Percentiles rank a stretch among this genome's conserved stretches.
These are phyloP conservation scores for Coemansia furcata DNA, from an alignment of 192 early-diverging fungal genomes.

Conservation along the genomic window DNA sequence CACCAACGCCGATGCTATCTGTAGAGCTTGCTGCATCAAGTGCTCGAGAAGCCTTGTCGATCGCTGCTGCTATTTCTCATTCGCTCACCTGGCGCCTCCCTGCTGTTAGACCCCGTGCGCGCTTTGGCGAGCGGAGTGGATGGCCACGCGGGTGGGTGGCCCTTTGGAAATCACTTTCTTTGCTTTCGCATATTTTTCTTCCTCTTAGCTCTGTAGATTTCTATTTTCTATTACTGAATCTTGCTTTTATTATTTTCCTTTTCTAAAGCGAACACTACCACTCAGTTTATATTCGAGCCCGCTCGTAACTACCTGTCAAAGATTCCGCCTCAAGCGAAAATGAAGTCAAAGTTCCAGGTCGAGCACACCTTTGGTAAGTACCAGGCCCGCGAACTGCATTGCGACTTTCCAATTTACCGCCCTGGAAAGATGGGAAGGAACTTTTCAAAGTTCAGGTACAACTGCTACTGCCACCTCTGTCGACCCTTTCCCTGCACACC, in stretches of 20 bases:
- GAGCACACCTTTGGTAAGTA: slow-evolving; percentile 90
- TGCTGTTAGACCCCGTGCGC: slow-evolving; percentile 1
- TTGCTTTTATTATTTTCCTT: background rate
- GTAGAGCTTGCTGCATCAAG: slow-evolving; percentile 3
- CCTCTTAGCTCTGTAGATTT: background rate
- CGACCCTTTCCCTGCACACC: background rate
- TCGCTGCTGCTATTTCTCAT: slow-evolving; percentile 2
- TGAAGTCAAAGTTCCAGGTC: slow-evolving; percentile 93
- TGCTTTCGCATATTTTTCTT: slow-evolving; percentile 10
- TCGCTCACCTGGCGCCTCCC: slow-evolving; percentile 1
- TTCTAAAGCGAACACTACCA: background rate
- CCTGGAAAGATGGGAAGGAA: background rate
- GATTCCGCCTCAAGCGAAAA: slow-evolving; percentile 27
- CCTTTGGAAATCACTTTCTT: background rate
- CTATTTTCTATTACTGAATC: background rate
- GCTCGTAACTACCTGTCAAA: background rate
- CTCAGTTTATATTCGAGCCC: background rate
- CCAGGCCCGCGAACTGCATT: background rate
- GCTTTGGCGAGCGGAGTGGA: background rate
- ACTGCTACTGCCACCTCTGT: background rate
- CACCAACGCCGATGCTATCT: background rate
- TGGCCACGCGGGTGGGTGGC: background rate
- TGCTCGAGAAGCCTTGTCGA: background rate
- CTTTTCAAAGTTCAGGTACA: background rate
- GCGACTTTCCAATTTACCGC: background rate